These are phyloP conservation scores for Salisapilia sapeloensis DNA, from an alignment of 352 stramenopile genomes.

Conservation along the genomic window DNA sequence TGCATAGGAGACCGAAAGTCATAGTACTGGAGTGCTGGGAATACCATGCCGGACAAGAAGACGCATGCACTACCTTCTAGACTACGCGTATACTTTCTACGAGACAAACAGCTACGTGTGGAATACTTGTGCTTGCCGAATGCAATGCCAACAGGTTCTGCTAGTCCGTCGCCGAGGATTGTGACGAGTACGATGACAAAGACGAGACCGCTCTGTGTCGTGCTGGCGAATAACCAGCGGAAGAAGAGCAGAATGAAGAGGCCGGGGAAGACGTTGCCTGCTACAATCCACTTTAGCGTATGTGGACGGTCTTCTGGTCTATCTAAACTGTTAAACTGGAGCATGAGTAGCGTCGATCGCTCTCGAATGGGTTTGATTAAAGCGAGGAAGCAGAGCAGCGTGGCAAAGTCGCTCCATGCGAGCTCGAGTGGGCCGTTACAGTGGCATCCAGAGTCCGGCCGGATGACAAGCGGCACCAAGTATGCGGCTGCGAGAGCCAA, in stretches of 20 bases:
- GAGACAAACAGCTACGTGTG: conserved; percentile 26
- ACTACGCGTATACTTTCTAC: conserved; percentile 39
- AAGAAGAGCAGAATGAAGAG: conserved; percentile 79
- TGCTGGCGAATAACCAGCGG: conserved; percentile 62
- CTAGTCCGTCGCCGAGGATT: conserved; percentile 28
- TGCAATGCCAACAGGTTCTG: conserved; percentile 33
- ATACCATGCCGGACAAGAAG: conserved; percentile 68
- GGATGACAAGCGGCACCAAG: conserved; percentile 59
- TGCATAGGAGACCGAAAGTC: conserved; percentile 57
- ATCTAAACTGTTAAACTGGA: conserved; percentile 80
- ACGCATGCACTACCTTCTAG: conserved; percentile 35
- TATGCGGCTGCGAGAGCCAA: conserved; percentile 66
- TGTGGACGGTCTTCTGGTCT: conserved; percentile 64
- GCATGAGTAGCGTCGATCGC: conserved; percentile 68
- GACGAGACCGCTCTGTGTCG: conserved; percentile 52
- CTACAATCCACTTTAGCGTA: conserved; percentile 67
- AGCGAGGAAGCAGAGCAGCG: conserved; percentile 60
- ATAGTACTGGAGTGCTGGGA: conserved; percentile 64
- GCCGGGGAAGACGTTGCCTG: conserved; percentile 59
- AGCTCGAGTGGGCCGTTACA: conserved; percentile 42
- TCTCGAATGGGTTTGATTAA: conserved; percentile 74
- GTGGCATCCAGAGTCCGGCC: conserved; percentile 25
- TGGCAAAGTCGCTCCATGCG: conserved; percentile 72
- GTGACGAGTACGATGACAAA: conserved; percentile 77
- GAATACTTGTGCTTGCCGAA: conserved; percentile 55